Conservation (phyloP, 2,329 filamentous ascomycete species). For the Fusarium pseudocircinatum region DNA sequence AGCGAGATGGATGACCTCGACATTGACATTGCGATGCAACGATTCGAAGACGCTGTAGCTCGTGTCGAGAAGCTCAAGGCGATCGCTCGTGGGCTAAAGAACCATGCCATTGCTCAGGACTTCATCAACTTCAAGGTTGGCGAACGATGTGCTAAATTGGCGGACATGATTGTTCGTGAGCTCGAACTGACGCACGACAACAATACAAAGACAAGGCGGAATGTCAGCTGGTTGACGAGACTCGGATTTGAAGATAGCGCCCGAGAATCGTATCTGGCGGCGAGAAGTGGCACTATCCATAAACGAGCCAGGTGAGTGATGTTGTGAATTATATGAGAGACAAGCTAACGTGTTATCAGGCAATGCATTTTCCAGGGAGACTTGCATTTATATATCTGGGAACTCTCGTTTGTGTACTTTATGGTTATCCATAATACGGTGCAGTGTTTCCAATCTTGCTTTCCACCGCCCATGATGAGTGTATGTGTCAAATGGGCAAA, state of each 20-base stretch:
- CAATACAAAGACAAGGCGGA: conserved; percentile 78
- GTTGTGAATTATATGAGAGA: too few species aligned
- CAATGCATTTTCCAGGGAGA: conserved; percentile 97
- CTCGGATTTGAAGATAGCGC: conserved; percentile 92
- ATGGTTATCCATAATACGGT: conserved; percentile 94
- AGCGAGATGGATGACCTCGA: conserved; percentile 95
- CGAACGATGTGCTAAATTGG: conserved; percentile 81
- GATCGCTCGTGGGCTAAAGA: conserved; percentile 81
- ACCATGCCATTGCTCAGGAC: conserved; percentile 87
- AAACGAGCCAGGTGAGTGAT: conserved; percentile 78
- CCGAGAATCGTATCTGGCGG: conserved; percentile 84
- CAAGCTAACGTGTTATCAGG: conserved; percentile 55
- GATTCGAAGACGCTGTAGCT: conserved; percentile 84
- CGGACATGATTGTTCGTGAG: conserved; percentile 78
- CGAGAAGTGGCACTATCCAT: conserved; percentile 80
- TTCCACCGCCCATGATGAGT: conserved; percentile 87
- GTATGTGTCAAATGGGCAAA: conserved; percentile 99
- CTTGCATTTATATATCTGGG: conserved; percentile 91
- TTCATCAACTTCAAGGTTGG: conserved; percentile 93
- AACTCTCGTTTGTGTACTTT: conserved; percentile 95
- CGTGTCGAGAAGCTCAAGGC: conserved; percentile 86
- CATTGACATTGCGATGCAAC: conserved; percentile 92
- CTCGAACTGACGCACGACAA: conserved; percentile 82
- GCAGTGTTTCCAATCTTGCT: conserved; percentile 85
- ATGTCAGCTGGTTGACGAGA: conserved; percentile 84